Base-by-base conservation (phyloP, 352 stramenopile genomes). In the Pythium chondricola region DNA sequence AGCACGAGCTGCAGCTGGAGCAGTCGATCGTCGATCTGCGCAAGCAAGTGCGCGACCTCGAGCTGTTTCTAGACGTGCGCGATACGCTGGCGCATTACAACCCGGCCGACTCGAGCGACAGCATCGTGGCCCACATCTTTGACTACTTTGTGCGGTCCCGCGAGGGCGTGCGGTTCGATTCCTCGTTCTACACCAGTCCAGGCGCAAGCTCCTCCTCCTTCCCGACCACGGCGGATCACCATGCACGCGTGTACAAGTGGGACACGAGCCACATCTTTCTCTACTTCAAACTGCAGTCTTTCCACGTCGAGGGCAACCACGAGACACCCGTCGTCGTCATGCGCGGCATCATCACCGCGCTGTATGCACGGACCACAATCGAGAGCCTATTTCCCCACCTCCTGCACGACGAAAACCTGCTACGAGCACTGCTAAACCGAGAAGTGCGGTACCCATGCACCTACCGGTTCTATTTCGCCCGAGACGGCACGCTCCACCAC, bases 1-100 rank as follows among this genome's bases (percentile, higher is more conserved):
- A 74, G 52, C 78, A 81, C 61, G 69, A 79, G 44, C 43, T 52
- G 17, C 40, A 57, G 21, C 68, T 82, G 11, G 67, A 76, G 52
- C 46, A 45, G 14, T 57, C 65, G 17, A 63, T 76, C 13, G 35
- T 51, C 8, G 42, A 44, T 24, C 53, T 81, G 43, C 48, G 62
- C 30, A 46, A 50, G 41, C 64, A 80, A 48, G 63, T 84, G 35
- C 52, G 48, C 18, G 56, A 70, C 43, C 48, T 84, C 17, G 46
- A 70, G 37, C 27, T 61, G 20, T 48, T 79, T 18, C 39, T 69
- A 17, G 56, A 60, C n/a, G 50, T 81, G 25, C 62, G 58, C 7
- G 49, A 74, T 10, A 46, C 63, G 21, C 44, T 83, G 24, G 27
- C 42, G 11, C 38, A 51, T 14, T 48, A 42, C 54, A 56, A 43